Conservation (phyloP, 495 filamentous ascomycete species). For the Penicillium cinerascens region DNA sequence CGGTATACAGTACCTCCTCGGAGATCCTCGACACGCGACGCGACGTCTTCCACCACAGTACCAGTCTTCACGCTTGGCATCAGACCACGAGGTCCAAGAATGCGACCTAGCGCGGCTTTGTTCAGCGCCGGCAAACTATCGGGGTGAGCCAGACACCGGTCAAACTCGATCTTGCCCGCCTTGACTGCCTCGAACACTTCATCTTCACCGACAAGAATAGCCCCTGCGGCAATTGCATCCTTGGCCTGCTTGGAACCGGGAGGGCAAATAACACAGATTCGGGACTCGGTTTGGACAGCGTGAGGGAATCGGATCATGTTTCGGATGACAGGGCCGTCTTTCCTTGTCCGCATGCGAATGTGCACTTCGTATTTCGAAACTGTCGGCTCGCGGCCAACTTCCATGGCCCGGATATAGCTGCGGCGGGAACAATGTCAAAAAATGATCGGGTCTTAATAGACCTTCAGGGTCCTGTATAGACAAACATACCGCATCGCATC, state of each 20-base stretch:
- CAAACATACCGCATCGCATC: conserved; percentile 84
- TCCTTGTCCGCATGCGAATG: conserved; percentile 70
- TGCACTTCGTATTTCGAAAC: conserved; percentile 82
- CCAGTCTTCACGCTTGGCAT: conserved; percentile 89
- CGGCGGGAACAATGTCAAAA: conserved; percentile 13
- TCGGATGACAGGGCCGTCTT: conserved; percentile 80
- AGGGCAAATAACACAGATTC: conserved; percentile 84
- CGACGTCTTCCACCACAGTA: conserved; percentile 80
- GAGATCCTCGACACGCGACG: conserved; percentile 65
- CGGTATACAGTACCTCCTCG: conserved; percentile 82
- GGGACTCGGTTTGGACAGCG: conserved; percentile 77
- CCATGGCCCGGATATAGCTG: conserved; percentile 85
- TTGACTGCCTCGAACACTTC: conserved; percentile 78
- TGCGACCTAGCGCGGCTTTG: conserved; percentile 71
- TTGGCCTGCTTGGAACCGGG: conserved; percentile 64
- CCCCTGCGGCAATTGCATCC: conserved; percentile 71
- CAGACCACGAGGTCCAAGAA: conserved; percentile 82
- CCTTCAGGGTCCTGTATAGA: background rate
- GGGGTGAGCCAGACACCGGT: conserved; percentile 80
- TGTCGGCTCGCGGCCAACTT: conserved; percentile 76
- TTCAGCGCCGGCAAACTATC: conserved; percentile 69
- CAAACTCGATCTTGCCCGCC: conserved; percentile 74
- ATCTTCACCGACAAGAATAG: conserved; percentile 78
- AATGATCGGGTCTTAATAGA: background rate
- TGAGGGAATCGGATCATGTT: conserved; percentile 86